phyloP scores from a whole-genome alignment of 2,329 filamentous ascomycete genomes.

The Xylaria sp. region DNA sequence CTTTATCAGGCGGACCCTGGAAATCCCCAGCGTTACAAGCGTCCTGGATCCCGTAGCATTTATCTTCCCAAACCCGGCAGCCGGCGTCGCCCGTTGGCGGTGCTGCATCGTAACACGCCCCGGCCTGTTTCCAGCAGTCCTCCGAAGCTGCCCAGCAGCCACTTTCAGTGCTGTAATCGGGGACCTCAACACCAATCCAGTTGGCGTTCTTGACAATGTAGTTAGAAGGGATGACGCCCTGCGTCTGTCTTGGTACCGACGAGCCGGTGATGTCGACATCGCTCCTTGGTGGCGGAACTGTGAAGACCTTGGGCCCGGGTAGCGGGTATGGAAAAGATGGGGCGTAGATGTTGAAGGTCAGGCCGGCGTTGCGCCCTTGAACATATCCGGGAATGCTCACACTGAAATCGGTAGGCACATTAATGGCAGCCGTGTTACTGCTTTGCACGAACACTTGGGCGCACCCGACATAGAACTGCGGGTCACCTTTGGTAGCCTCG shows the following conservation, averaged over 20 bases:
- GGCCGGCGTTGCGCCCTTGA: conserved; percentile 60
- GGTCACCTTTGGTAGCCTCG: conserved; percentile 64
- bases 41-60: conserved; percentile 63
- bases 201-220: conserved; percentile 75
- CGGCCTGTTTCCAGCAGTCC: conserved; percentile 67
- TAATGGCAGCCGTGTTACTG: conserved; percentile 56
- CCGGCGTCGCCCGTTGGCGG: conserved; percentile 67
- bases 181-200: conserved; percentile 74
- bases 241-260: conserved; percentile 38
- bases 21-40: conserved; percentile 56
- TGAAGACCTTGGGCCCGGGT: conserved; percentile 66
- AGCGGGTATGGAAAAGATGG: conserved; percentile 65
- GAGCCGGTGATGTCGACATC: conserved; percentile 15
- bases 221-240: conserved; percentile 61
- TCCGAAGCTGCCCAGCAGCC: conserved; percentile 69
- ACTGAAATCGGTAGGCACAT: conserved; percentile 59
- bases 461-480: conserved; percentile 80
- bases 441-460: conserved; percentile 73
- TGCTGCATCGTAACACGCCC: conserved; percentile 67
- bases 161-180: conserved; percentile 62
- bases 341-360: conserved; percentile 73
- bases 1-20: conserved; percentile 59
- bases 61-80: conserved; percentile 70
- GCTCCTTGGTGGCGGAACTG: conserved; percentile 47
- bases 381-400: conserved; percentile 76